Conservation (phyloP, 768 basidiomycete genomes). For the Cystofilobasidium ferigula region DNA sequence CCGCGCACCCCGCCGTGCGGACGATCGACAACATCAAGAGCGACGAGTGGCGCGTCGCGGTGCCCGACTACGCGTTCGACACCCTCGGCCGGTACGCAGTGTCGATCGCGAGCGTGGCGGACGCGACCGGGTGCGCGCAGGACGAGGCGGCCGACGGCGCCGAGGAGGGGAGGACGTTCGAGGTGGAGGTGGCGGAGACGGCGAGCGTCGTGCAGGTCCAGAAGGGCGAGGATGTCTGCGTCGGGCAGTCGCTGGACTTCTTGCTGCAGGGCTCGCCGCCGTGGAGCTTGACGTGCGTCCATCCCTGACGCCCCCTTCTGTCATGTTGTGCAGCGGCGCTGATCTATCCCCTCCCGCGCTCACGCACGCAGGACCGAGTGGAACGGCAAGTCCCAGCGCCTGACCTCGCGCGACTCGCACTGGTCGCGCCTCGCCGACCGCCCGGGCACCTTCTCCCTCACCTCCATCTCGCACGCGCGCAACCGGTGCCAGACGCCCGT, state of each 20-base stretch:
- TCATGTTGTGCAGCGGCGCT: constrained; percentile 11
- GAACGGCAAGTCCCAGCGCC: constrained; percentile 60
- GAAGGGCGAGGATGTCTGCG: constrained; percentile 67
- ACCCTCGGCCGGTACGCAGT: constrained; percentile 73
- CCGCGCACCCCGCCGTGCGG: constrained; percentile 3
- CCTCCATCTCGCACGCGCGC: constrained; percentile 82
- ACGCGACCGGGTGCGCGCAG: constrained; percentile 64
- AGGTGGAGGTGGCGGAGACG: constrained; percentile 85
- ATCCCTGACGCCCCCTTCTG: background rate
- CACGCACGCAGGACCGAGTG: constrained; percentile 56
- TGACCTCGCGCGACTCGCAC: constrained; percentile 65
- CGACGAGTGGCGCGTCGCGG: constrained; percentile 57
- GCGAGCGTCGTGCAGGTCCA: constrained; percentile 82
- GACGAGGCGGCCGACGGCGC: constrained; percentile 5
- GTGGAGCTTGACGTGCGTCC: constrained; percentile 69
- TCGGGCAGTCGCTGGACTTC: constrained; percentile 80
- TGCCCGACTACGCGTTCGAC: constrained; percentile 57
- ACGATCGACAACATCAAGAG: constrained; percentile 43
- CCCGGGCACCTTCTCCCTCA: constrained; percentile 71
- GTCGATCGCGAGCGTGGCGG: constrained; percentile 62
- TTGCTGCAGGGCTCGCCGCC: constrained; percentile 87
- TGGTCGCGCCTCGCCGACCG: constrained; percentile 76
- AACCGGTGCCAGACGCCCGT: constrained; percentile 63
- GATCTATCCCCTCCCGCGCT: background rate
- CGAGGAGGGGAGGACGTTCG: background rate